Percentiles rank a stretch among this genome's conserved stretches.
These are phyloP conservation scores for Xylariaceae sp. DNA, from an alignment of 2,329 filamentous ascomycete species.

Conservation along the genomic window DNA sequence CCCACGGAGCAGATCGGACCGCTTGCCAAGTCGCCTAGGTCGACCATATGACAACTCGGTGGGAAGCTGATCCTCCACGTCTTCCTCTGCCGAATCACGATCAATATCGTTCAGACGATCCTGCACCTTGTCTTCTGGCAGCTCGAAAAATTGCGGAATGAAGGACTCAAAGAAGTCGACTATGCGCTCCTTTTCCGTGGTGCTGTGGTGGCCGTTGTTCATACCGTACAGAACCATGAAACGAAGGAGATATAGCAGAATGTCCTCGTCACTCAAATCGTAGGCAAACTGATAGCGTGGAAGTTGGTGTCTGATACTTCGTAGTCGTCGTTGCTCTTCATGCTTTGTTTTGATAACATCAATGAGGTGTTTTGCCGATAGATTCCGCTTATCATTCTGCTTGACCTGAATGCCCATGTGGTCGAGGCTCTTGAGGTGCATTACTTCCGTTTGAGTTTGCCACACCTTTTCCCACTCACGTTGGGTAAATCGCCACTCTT, in stretches of 20 bases:
- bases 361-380: constrained; percentile 83
- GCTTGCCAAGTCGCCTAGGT: constrained; percentile 67
- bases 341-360: constrained; percentile 88
- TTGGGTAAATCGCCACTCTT: constrained; percentile 95
- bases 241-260: constrained; percentile 57
- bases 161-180: constrained; percentile 72
- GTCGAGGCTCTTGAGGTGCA: constrained; percentile 93
- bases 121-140: constrained; percentile 63
- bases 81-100: constrained; percentile 67
- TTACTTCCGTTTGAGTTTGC: constrained; percentile 89
- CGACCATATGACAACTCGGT: constrained; percentile 66
- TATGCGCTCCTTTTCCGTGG: constrained; percentile 67
- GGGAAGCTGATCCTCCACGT: constrained; percentile 65
- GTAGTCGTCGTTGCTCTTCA: constrained; percentile 77
- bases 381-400: constrained; percentile 81
- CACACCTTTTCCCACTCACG: constrained; percentile 99
- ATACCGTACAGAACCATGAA: constrained; percentile 61
- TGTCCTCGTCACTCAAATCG: constrained; percentile 64
- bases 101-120: constrained; percentile 63
- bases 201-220: constrained; percentile 64
- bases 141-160: constrained; percentile 69
- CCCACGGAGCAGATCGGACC: constrained; percentile 74
- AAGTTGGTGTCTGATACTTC: constrained; percentile 55
- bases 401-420: constrained; percentile 93
- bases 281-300: constrained; percentile 70